Evolutionary conservation across 768 basidiomycete genomes (phyloP).

Genomic region (Pleurotus platypus): DNA sequence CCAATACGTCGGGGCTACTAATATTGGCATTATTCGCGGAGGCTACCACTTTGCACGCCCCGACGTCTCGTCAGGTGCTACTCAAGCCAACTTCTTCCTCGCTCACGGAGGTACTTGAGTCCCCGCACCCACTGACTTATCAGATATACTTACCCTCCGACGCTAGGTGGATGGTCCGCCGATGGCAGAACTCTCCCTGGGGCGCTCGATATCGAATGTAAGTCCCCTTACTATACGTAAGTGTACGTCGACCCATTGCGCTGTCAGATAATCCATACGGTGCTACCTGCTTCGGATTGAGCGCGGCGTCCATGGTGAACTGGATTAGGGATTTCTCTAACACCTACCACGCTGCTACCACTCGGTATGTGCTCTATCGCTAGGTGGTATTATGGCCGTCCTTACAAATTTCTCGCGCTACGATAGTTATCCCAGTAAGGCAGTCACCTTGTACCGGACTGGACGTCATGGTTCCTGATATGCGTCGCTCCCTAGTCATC

Average conservation of each 20-base stretch:
- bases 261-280: slow-evolving; percentile 47
- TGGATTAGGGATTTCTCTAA: slow-evolving; percentile 63
- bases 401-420: no score
- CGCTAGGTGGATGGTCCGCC: slow-evolving; percentile 40
- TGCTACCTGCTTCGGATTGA: slow-evolving; percentile 51
- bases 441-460: not conserved
- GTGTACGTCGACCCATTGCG: not conserved
- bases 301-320: slow-evolving; percentile 51
- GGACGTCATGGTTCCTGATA: not conserved
- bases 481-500: slow-evolving; percentile 33
- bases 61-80: slow-evolving; percentile 46
- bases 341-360: slow-evolving; percentile 48
- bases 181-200: slow-evolving; percentile 64
- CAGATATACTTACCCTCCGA: not conserved
- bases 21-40: slow-evolving; percentile 55
- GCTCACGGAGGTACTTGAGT: slow-evolving; percentile 38
- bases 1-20: slow-evolving; percentile 55
- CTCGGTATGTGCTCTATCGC: slow-evolving; percentile 32
- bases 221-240: slow-evolving; percentile 11
- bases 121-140: not conserved
- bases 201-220: slow-evolving; percentile 61
- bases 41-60: slow-evolving; percentile 61
- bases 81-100: slow-evolving; percentile 58
- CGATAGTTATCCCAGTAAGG: not conserved
- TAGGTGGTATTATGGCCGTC: not conserved